phyloP scores from a whole-genome alignment of 768 basidiomycete genomes.

The Botryobasidium botryosum region DNA sequence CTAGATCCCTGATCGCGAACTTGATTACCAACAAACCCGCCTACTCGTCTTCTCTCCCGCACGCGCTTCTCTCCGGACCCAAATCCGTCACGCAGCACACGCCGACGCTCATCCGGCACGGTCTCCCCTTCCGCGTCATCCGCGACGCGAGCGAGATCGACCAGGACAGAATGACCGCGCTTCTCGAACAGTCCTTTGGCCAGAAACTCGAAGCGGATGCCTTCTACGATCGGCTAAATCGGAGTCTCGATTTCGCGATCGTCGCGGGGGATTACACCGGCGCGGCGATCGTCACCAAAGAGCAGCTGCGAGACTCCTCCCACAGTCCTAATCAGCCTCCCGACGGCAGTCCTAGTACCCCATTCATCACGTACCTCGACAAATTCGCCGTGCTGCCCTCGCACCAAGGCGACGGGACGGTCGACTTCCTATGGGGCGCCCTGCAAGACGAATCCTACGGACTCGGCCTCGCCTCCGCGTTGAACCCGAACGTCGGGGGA shows the following conservation, averaged over 20 bases:
- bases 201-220: constrained; percentile 48
- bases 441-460: constrained; percentile 97
- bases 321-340: constrained; percentile 6
- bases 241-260: constrained; percentile 75
- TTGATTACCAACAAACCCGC: constrained; percentile 97
- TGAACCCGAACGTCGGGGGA: constrained; percentile 83
- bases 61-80: constrained; percentile 66
- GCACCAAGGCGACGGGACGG: constrained; percentile 95
- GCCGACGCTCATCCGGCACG: constrained; percentile 81
- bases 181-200: constrained; percentile 79
- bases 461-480: constrained; percentile 79
- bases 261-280: constrained; percentile 92
- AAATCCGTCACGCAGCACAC: constrained; percentile 76
- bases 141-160: constrained; percentile 52
- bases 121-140: constrained; percentile 71
- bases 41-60: constrained; percentile 86
- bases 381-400: constrained; percentile 94
- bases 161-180: constrained; percentile 47
- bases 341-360: not conserved
- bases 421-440: constrained; percentile 98
- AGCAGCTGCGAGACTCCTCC: constrained; percentile 22
- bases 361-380: constrained; percentile 79
- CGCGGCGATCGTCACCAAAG: constrained; percentile 77
- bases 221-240: constrained; percentile 67
- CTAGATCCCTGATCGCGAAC: constrained; percentile 88